A percentile compares a stretch with the other conserved stretches of the same genome.
phyloP scores from a whole-genome alignment of 805 yeast species.

The Myxozyma melibiosi region DNA sequence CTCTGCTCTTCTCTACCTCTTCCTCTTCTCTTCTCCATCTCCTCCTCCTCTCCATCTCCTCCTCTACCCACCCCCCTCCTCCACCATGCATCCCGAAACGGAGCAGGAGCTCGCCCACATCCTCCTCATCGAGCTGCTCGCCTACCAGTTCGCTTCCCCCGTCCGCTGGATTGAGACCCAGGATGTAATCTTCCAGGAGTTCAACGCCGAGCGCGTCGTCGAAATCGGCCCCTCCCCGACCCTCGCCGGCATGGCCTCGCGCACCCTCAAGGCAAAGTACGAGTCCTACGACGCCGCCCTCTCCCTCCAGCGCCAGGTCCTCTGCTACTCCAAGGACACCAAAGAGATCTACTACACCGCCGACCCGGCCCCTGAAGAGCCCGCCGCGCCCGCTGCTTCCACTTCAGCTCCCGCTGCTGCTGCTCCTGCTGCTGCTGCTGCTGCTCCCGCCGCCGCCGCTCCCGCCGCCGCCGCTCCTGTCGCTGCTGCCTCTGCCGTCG shows the following conservation, averaged over 20 bases:
- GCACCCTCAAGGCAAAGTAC: constrained; percentile 92
- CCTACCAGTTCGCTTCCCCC: constrained; percentile 98
- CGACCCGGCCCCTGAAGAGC: constrained; percentile 42
- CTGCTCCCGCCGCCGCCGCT: constrained; percentile 62
- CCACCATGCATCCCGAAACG: constrained; percentile 81
- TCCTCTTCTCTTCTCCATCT: constrained; percentile 3
- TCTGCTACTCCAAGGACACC: constrained; percentile 93
- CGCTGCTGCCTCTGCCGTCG: constrained; percentile 79
- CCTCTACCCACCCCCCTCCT: not conserved
- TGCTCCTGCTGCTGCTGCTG: constrained; percentile 57
- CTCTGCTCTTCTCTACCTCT: not conserved
- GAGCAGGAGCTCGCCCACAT: constrained; percentile 97
- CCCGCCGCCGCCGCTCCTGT: constrained; percentile 67
- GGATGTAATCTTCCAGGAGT: constrained; percentile 91
- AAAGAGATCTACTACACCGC: constrained; percentile 92
- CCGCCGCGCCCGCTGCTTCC: constrained; percentile 39
- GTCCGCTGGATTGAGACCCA: constrained; percentile 99
- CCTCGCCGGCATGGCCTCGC: constrained; percentile 96
- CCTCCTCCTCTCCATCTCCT: constrained; percentile 1
- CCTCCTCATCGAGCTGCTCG: constrained; percentile 90
- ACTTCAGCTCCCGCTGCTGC: constrained; percentile 60
- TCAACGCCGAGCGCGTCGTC: constrained; percentile 94
- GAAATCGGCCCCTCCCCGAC: constrained; percentile 99
- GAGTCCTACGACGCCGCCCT: constrained; percentile 98
- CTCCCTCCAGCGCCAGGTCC: constrained; percentile 86